phyloP scores from a whole-genome alignment of 768 basidiomycete species.

The Phaffia tasmanica region DNA sequence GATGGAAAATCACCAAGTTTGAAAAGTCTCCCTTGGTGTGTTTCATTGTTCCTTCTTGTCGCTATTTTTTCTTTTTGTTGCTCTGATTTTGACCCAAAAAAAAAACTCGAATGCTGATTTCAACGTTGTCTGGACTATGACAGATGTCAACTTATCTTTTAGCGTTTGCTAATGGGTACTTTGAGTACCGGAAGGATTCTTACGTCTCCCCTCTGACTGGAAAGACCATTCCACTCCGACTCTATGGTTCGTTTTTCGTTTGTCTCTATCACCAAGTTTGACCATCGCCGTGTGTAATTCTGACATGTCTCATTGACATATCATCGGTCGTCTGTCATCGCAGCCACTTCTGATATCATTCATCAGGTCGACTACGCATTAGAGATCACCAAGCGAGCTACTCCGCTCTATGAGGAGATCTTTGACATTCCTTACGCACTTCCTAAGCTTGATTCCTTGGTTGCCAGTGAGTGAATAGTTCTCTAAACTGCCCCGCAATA shows the following conservation, averaged over 20 bases:
- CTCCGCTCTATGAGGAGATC: conserved; percentile 83
- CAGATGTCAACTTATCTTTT: conserved; percentile 81
- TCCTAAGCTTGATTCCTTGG: conserved; percentile 87
- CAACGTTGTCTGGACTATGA: not conserved
- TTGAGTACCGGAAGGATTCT: conserved; percentile 59
- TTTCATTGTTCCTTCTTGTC: not conserved
- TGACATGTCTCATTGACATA: not conserved
- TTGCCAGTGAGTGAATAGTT: conserved; percentile 43
- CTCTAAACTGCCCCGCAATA: no score
- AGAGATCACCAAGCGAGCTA: conserved; percentile 58
- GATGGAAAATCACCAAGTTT: conserved; percentile 77
- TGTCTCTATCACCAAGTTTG: no score
- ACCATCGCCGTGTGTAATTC: not conserved
- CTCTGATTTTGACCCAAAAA: not conserved
- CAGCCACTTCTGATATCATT: conserved; percentile 71
- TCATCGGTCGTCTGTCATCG: conserved; percentile 7
- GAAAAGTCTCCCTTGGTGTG: conserved; percentile 58
- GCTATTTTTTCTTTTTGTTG: not conserved
- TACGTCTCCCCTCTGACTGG: conserved; percentile 71
- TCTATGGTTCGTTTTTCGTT: conserved; percentile 52
- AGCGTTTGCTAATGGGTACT: conserved; percentile 62
- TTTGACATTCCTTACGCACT: conserved; percentile 88
- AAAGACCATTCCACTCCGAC: conserved; percentile 65
- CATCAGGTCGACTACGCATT: conserved; percentile 73
- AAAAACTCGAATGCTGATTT: no score